Percentiles rank a stretch among this genome's conserved stretches.
Evolutionary conservation across 2,329 filamentous ascomycete species (phyloP).

Genomic region (Tolypocladium ophioglossoides): DNA sequence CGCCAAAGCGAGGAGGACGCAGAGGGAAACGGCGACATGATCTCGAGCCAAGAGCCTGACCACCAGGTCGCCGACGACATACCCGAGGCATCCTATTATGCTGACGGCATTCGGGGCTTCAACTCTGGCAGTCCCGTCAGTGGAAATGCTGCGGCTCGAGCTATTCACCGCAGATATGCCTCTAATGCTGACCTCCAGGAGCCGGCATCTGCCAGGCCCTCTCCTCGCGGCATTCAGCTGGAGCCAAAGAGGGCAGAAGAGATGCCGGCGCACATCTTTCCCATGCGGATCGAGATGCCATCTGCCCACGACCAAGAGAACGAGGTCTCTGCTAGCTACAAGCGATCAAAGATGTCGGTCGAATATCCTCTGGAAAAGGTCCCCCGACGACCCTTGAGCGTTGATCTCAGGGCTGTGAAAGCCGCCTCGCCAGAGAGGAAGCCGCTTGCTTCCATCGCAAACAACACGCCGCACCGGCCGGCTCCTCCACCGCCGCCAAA

Average conservation of each 20-base stretch:
- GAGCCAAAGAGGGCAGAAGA: conserved; percentile 11
- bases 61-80: conserved; percentile 27
- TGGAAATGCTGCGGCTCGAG: conserved; percentile 31
- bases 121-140: conserved; percentile 51
- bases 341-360: conserved; percentile 44
- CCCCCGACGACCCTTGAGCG: conserved; percentile 37
- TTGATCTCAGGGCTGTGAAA: conserved; percentile 27
- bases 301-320: conserved; percentile 76
- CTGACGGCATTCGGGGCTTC: conserved; percentile 32
- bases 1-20: conserved; percentile 58
- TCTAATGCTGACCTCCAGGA: conserved; percentile 25
- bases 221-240: conserved; percentile 13
- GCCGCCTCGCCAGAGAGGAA: conserved; percentile 44
- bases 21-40: conserved; percentile 30
- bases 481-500: conserved; percentile 82
- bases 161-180: conserved; percentile 27
- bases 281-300: conserved; percentile 41
- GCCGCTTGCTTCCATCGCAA: conserved; percentile 40
- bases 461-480: conserved; percentile 65
- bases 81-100: conserved; percentile 33
- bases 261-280: conserved; percentile 7
- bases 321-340: conserved; percentile 60
- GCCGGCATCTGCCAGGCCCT: conserved; percentile 18
- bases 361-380: conserved; percentile 46
- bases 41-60: conserved; percentile 31